Evolutionary conservation across 2,329 filamentous ascomycete species (phyloP).

Genomic region (Claviceps sorghi): DNA sequence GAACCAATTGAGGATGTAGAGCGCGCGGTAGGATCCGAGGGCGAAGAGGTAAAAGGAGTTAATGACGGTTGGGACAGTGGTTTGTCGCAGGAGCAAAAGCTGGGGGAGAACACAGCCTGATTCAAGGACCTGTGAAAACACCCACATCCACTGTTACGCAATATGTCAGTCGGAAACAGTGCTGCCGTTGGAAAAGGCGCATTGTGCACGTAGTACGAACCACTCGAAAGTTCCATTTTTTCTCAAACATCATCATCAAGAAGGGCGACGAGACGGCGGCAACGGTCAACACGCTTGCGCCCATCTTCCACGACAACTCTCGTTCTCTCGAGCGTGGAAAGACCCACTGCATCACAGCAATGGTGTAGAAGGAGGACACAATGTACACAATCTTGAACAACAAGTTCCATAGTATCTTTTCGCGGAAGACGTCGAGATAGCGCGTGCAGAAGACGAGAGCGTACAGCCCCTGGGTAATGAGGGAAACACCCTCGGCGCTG

Average conservation of each 20-base stretch:
- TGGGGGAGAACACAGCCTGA: conserved; percentile 83
- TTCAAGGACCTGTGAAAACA: conserved; percentile 84
- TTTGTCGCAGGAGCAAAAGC: conserved; percentile 80
- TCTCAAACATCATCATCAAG: conserved; percentile 52
- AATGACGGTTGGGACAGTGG: conserved; percentile 89
- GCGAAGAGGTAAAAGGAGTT: conserved; percentile 90
- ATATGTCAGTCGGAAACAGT: conserved; percentile 1
- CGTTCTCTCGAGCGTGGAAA: conserved; percentile 79
- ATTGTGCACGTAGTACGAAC: conserved; percentile 19
- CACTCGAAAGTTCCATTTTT: conserved; percentile 32
- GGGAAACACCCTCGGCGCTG: conserved; percentile 79
- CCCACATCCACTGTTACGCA: conserved; percentile 56
- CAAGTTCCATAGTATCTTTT: conserved; percentile 50
- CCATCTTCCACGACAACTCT: conserved; percentile 89
- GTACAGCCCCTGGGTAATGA: conserved; percentile 84
- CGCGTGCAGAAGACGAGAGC: conserved; percentile 71
- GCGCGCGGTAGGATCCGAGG: conserved; percentile 71
- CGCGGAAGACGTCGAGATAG: conserved; percentile 67
- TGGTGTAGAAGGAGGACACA: conserved; percentile 67
- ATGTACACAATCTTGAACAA: conserved; percentile 87
- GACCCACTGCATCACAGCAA: conserved; percentile 73
- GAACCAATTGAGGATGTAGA: conserved; percentile 92
- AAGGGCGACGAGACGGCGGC: conserved; percentile 57
- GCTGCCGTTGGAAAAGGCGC: no score
- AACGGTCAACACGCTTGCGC: conserved; percentile 50